Base-by-base conservation (phyloP, 2,329 filamentous ascomycete genomes). In the Claviceps pazoutovae region DNA sequence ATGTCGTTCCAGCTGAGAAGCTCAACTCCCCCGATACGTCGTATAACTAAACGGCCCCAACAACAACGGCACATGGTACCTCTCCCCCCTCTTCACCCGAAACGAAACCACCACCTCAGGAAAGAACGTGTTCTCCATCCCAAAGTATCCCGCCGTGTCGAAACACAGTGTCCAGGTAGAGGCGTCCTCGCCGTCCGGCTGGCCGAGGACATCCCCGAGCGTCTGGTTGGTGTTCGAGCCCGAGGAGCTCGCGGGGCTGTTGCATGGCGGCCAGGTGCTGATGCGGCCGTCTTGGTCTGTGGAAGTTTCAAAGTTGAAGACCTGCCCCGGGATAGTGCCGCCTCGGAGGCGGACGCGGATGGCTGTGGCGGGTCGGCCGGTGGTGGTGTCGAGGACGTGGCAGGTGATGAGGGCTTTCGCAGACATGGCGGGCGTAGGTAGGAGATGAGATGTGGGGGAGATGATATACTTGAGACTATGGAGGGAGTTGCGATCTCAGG, bases 321-420 rank as follows among this genome's bases (percentile, higher is more conserved):
- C 30, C 3, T 34, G 3, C 30, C 30, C 30, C 30, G 64, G 54
- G 53, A 62, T 53, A 43, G 53, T 59, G 48, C 63, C 66, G 5
- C 47, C 38, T 48, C 80, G 71, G 21, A 89, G 78, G 51, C 76
- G 80, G 53, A 90, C 85, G 57, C 75, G 74, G 60, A 93, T 78
- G 56, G 74, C 72, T 52, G 74, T 68, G 16, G 80, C 87, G 21
- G 87, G 87, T 53, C 75, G 76, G 62, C 87, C 87, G 55, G 77
- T 71, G n/a, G 81, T 78, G 11, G 86, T 91, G 74, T 93, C 86
- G 65, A 93, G 86, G 67, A 90, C 79, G 73, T 93, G 87, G 73
- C 86, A 91, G 66, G 87, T 91, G 62, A 93, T 91, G 63, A 79
- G 80, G 63, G 82, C 79, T 62, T 78, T 80, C 54, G 53, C 46